A percentile compares a stretch with the other conserved stretches of the same genome.
These are phyloP conservation scores for Boechera retrofracta DNA, from an alignment of 345 rosid genomes.

Conservation along the genomic window DNA sequence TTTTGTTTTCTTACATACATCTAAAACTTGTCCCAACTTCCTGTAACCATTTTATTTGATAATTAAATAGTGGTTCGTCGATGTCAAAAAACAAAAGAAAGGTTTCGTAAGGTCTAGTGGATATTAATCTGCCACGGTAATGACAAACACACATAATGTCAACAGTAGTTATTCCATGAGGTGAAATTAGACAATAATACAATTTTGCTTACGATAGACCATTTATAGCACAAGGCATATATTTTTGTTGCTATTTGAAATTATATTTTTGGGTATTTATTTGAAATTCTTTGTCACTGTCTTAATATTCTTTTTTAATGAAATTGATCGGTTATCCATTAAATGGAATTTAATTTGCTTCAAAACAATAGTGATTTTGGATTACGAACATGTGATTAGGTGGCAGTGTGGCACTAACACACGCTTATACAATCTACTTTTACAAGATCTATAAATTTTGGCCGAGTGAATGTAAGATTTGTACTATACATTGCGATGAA, in stretches of 20 bases:
- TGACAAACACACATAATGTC: not conserved
- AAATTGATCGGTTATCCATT: not conserved
- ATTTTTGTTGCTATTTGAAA: conserved; percentile 19
- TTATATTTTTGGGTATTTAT: not conserved
- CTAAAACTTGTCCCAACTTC: conserved; percentile 22
- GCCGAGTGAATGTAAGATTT: conserved; percentile 26
- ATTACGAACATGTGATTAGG: conserved; percentile 21
- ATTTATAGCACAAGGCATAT: conserved; percentile 31
- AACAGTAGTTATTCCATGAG: conserved; percentile 15
- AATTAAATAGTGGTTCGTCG: not conserved
- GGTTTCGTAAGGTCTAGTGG: conserved; percentile 22
- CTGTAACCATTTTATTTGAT: conserved; percentile 1
- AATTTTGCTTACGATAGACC: conserved; percentile 25
- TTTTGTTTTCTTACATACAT: not conserved
- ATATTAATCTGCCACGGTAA: conserved; percentile 28
- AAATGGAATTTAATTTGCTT: conserved; percentile 5
- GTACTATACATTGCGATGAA: conserved; percentile 28
- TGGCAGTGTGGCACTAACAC: not conserved
- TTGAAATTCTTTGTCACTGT: not conserved
- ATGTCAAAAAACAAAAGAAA: not conserved
- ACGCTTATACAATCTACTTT: conserved; percentile 30
- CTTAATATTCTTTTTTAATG: not conserved
- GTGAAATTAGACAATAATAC: conserved; percentile 10
- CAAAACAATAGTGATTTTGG: not conserved
- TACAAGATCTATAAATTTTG: conserved; percentile 4